These are phyloP conservation scores for Pythium oligandrum DNA, from an alignment of 352 stramenopile species.

Conservation along the genomic window DNA sequence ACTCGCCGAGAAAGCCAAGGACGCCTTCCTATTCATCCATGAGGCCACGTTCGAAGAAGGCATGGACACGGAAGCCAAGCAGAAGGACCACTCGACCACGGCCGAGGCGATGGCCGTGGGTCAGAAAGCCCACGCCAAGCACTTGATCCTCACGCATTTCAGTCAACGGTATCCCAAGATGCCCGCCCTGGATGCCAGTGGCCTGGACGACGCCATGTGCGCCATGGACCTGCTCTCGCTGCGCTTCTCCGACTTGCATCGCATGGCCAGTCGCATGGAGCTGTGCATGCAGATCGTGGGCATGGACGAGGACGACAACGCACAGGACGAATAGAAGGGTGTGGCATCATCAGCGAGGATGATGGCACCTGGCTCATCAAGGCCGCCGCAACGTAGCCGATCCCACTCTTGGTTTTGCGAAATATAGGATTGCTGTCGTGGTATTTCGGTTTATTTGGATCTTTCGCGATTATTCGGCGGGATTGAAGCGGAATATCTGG, in stretches of 20 bases:
- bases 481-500: too few relatives aligned
- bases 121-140: conserved; percentile 63
- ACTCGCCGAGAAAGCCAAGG: conserved; percentile 46
- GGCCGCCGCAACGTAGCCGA: too few relatives aligned
- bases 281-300: conserved; percentile 59
- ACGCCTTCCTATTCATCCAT: conserved; percentile 92
- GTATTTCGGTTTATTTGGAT: too few relatives aligned
- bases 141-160: conserved; percentile 96
- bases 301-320: conserved; percentile 30
- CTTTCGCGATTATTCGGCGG: too few relatives aligned
- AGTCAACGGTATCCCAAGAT: conserved; percentile 84
- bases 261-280: conserved; percentile 53
- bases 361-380: too few relatives aligned
- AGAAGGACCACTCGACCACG: conserved; percentile 95
- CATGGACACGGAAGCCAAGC: conserved; percentile 88
- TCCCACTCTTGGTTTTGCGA: too few relatives aligned
- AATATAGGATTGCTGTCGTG: too few relatives aligned
- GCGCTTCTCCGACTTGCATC: conserved; percentile 50
- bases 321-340: conserved; percentile 13
- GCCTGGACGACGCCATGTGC: conserved; percentile 29
- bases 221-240: conserved; percentile 78
- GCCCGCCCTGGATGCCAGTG: conserved; percentile 26
- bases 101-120: conserved; percentile 89
- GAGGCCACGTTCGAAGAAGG: conserved; percentile 97
- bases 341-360: too few relatives aligned